phyloP scores from a whole-genome alignment of 345 rosid genomes.

The Arabis alpina region DNA sequence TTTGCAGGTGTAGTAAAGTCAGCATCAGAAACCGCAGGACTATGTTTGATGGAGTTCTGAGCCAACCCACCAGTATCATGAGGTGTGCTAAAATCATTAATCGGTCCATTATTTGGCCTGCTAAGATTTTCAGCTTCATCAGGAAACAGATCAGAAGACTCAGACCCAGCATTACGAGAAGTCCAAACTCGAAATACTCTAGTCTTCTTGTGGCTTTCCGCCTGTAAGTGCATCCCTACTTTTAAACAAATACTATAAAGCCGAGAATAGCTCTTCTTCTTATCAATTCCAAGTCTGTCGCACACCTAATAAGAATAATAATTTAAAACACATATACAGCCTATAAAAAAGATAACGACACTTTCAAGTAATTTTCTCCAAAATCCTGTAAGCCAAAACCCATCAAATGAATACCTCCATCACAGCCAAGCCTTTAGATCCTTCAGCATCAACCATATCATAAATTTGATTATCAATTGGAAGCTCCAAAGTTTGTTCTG shows the following conservation, averaged over 20 bases:
- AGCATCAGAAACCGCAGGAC: conserved; percentile 48
- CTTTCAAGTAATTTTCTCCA: conserved; percentile 12
- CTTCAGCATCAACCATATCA: conserved; percentile 84
- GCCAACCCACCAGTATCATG: conserved; percentile 44
- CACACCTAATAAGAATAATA: conserved; percentile 60
- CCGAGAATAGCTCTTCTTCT: conserved; percentile 77
- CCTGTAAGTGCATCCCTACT: conserved; percentile 76
- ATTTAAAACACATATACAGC: conserved; percentile 17
- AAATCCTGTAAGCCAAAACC: conserved; percentile 21
- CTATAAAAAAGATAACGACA: conserved; percentile 24
- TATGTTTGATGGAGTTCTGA: conserved; percentile 44
- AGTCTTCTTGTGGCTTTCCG: conserved; percentile 71
- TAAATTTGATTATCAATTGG: conserved; percentile 80
- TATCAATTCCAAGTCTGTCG: conserved; percentile 81
- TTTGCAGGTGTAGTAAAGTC: conserved; percentile 48
- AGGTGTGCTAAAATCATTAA: conserved; percentile 39
- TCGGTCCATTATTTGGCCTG: conserved; percentile 40
- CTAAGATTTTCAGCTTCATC: conserved; percentile 42
- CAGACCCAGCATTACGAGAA: conserved; percentile 52
- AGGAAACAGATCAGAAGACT: conserved; percentile 52
- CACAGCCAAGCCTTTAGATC: conserved; percentile 64
- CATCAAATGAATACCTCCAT: conserved; percentile 62
- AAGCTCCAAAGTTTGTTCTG: conserved; percentile 81
- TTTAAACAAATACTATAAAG: conserved; percentile 62
- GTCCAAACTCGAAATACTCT: conserved; percentile 79